These are phyloP conservation scores for Solanum chiquidenum DNA, from an alignment of 257 asterid genomes.

Conservation along the genomic window DNA sequence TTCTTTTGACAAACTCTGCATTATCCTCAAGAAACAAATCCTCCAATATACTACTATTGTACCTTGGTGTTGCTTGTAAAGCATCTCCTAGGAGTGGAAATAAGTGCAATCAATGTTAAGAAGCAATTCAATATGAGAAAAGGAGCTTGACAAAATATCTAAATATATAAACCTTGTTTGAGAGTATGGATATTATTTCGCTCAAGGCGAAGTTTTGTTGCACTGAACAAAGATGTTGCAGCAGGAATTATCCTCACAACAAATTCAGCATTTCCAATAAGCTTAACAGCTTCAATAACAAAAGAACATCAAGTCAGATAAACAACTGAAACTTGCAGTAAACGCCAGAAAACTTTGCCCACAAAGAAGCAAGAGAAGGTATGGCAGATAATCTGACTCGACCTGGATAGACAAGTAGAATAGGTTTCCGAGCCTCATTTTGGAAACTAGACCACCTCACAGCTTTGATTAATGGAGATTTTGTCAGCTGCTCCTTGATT, in stretches of 20 bases:
- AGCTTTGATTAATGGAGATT: slow-evolving; percentile 34
- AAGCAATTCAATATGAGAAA: not conserved
- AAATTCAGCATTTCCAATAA: slow-evolving; percentile 38
- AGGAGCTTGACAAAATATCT: not conserved
- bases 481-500: slow-evolving; percentile 54
- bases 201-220: slow-evolving; percentile 53
- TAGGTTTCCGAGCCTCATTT: slow-evolving; percentile 92
- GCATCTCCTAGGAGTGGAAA: slow-evolving; percentile 14
- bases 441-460: slow-evolving; percentile 71
- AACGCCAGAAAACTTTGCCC: not conserved
- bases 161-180: slow-evolving; percentile 46
- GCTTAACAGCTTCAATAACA: slow-evolving; percentile 35
- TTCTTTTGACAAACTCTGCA: slow-evolving; percentile 46
- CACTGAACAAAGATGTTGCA: slow-evolving; percentile 57
- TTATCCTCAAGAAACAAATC: slow-evolving; percentile 88
- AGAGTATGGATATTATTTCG: slow-evolving; percentile 63
- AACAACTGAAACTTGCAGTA: not conserved
- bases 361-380: not conserved
- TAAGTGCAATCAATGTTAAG: not conserved
- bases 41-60: slow-evolving; percentile 87
- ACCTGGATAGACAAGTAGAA: slow-evolving; percentile 81
- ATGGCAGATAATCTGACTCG: not conserved
- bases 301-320: not conserved
- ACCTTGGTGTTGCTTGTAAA: slow-evolving; percentile 64
- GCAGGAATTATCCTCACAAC: slow-evolving; percentile 75